Evolutionary conservation across 2,329 filamentous ascomycete genomes (phyloP), one percentile per base, ranked within the genome.

Genomic region (Sclerotinia subarctica): DNA sequence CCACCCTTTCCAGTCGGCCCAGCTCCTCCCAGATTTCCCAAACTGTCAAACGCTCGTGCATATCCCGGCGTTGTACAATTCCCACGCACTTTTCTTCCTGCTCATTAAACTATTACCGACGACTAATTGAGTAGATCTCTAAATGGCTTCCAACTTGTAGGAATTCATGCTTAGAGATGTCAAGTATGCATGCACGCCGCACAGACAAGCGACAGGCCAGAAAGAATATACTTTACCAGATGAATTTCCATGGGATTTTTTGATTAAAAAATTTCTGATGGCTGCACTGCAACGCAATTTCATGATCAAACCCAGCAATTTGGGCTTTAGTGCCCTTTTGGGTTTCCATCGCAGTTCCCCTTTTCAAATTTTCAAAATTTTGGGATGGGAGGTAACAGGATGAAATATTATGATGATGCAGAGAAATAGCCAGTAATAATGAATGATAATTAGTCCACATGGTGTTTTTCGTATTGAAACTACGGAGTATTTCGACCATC

Each of bases 31-130:
- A 44, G 54, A 26, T 58, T 58, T 38, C 63, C 51, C 38, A 57
- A 35, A 24, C 32, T 52, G 44, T 52, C 44, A 66, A 66, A 66
- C 64, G 64, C 32, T 66, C 24, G 35, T 66, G 64, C 64, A 66
- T 62, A 60, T 66, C 47, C 56, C 26, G 64, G 32, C 38, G 54
- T 66, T 26, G 26, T 42, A 49, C 53, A 47, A 29, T 26, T 66
- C 13, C 64, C 19, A 59, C n/a, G 35, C 29, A 10, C 32, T 29
- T 56, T 24, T 5, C n/a, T 42, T 13, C 52, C 13, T 26, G 21
- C 13, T n/a, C 38, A 42, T 51, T 38, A 38, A 11, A 52, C 8
- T 29, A 19, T 54, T 56, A 65, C 24, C 51, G 8, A 44, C 53
- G 24, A 58, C 44, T n/a, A 60, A 51, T n/a, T 32, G 32, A 47